Percentiles rank a stretch among this genome's conserved stretches.
These are phyloP conservation scores for Fusarium xylarioides DNA, from an alignment of 2,329 filamentous ascomycete species.

Conservation along the genomic window DNA sequence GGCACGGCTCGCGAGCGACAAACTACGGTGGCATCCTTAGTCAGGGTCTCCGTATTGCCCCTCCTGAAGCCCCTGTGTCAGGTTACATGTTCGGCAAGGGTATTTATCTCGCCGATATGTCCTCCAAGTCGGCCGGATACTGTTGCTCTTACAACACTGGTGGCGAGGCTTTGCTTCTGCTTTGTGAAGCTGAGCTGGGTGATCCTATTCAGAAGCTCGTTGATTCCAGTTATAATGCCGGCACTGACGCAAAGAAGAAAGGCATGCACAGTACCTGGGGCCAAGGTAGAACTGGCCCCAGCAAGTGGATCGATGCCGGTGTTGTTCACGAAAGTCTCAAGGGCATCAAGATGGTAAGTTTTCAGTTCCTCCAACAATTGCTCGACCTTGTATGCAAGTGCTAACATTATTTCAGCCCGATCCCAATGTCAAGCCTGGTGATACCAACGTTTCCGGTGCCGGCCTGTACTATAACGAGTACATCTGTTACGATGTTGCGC, in stretches of 20 bases:
- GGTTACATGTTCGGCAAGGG: conserved; percentile 94
- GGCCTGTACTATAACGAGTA: conserved; percentile 76
- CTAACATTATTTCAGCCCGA: conserved; percentile 56
- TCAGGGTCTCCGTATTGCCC: conserved; percentile 89
- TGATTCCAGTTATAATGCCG: conserved; percentile 68
- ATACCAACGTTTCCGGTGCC: conserved; percentile 57
- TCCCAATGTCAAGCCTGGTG: conserved; percentile 53
- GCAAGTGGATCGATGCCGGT: conserved; percentile 78
- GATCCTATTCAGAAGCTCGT: conserved; percentile 74
- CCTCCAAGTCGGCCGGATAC: conserved; percentile 83
- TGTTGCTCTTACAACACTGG: conserved; percentile 70
- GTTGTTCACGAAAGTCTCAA: conserved; percentile 70
- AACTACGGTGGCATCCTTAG: conserved; percentile 90
- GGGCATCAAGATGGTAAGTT: conserved; percentile 72
- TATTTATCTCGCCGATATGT: conserved; percentile 88
- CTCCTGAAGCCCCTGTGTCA: conserved; percentile 79
- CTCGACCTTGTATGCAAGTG: neutral
- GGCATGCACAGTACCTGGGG: conserved; percentile 76
- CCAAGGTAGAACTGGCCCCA: conserved; percentile 70
- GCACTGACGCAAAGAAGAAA: conserved; percentile 65
- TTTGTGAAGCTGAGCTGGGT: conserved; percentile 83
- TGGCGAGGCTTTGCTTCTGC: conserved; percentile 77
- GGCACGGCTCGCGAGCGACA: conserved; percentile 85
- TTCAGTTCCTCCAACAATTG: neutral
- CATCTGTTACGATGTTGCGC: conserved; percentile 74